phyloP scores from a whole-genome alignment of 345 rosid genomes.

The Arabis alpina region DNA sequence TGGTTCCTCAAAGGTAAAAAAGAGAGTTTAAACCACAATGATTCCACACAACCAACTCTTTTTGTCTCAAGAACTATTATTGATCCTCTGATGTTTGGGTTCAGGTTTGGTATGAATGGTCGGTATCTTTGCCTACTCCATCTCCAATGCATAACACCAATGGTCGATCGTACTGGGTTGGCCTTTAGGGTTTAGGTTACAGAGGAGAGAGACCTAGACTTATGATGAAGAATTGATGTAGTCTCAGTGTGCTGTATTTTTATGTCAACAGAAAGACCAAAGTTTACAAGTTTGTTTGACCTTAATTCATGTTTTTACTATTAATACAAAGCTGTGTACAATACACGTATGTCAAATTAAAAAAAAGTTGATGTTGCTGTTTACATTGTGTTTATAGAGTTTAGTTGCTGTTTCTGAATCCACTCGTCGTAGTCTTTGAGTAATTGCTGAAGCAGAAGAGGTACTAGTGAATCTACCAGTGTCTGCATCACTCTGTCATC shows the following conservation, averaged over 20 bases:
- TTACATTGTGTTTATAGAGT: conserved; percentile 12
- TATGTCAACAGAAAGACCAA: conserved; percentile 16
- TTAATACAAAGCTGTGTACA: not conserved
- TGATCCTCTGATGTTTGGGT: conserved; percentile 5
- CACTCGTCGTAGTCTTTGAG: conserved; percentile 65
- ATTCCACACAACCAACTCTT: not conserved
- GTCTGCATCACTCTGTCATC: conserved; percentile 79
- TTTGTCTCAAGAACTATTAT: not conserved
- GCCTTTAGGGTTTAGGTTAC: conserved; percentile 55
- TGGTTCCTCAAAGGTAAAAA: conserved; percentile 77
- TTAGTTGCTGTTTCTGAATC: conserved; percentile 48
- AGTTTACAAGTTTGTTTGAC: conserved; percentile 24
- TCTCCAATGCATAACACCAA: conserved; percentile 87
- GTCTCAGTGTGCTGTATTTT: conserved; percentile 32
- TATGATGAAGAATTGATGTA: conserved; percentile 9
- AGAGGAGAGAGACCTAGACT: conserved; percentile 7
- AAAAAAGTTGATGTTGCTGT: not conserved
- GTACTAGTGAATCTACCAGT: conserved; percentile 72
- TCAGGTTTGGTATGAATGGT: conserved; percentile 99
- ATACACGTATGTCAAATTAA: not conserved
- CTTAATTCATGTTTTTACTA: not conserved
- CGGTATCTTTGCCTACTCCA: conserved; percentile 65
- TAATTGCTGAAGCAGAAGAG: conserved; percentile 63
- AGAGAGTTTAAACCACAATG: not conserved
- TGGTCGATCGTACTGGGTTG: conserved; percentile 98